phyloP scores from a whole-genome alignment of 2,329 filamentous ascomycete genomes.

The Graphilbum fragrans region DNA sequence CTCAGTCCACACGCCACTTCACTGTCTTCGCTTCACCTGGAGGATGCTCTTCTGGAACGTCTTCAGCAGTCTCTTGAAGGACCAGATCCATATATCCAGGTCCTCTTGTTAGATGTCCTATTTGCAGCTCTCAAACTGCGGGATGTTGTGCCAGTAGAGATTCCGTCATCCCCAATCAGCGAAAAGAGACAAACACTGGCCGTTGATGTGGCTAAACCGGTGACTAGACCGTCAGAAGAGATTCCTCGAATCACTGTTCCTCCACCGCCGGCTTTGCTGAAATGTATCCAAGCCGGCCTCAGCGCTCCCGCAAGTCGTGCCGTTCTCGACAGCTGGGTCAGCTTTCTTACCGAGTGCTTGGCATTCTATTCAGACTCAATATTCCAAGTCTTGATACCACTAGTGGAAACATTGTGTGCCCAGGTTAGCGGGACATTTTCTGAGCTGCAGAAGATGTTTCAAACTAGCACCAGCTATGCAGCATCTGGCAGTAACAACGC shows the following conservation, averaged over 20 bases:
- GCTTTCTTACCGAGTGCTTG: constrained; percentile 70
- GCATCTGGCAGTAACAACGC: constrained; percentile 15
- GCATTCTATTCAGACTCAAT: constrained; percentile 75
- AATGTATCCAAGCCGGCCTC: constrained; percentile 73
- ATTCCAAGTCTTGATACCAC: constrained; percentile 79
- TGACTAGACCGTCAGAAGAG: not conserved
- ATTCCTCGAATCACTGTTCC: constrained; percentile 20
- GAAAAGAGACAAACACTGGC: constrained; percentile 29
- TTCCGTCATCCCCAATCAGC: constrained; percentile 21
- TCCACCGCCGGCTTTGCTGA: constrained; percentile 62
- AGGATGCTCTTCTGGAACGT: constrained; percentile 57
- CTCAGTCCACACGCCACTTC: constrained; percentile 47
- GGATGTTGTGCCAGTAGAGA: constrained; percentile 26
- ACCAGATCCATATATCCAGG: constrained; percentile 60
- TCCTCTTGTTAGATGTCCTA: constrained; percentile 66
- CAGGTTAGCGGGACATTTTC: constrained; percentile 65
- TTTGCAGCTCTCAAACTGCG: constrained; percentile 60
- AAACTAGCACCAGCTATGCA: not conserved
- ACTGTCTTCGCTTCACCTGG: constrained; percentile 53
- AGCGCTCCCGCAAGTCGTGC: constrained; percentile 60
- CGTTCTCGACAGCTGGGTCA: constrained; percentile 84
- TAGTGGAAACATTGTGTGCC: constrained; percentile 79
- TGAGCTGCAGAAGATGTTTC: constrained; percentile 54
- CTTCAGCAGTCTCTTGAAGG: constrained; percentile 48
- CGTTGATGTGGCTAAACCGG: constrained; percentile 1